Evolutionary conservation across 352 stramenopile genomes (phyloP).

Genomic region (Blastocystis sp.): DNA sequence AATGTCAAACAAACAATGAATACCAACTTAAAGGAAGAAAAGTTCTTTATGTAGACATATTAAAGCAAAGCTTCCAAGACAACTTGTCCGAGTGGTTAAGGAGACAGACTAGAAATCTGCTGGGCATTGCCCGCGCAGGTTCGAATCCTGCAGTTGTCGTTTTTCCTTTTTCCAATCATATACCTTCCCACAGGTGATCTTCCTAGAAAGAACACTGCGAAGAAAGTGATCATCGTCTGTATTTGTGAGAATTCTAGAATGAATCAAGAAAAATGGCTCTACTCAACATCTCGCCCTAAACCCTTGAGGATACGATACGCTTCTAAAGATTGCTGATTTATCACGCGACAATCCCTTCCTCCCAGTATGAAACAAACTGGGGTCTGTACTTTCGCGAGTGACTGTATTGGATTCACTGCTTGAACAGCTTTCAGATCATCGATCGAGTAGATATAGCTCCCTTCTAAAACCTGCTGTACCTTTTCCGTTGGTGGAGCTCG

Average conservation of each 20-base stretch:
- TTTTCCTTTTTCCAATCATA: slow-evolving; percentile 3
- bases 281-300: not conserved
- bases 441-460: not conserved
- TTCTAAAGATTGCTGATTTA: slow-evolving; percentile 46
- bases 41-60: not conserved
- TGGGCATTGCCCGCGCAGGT: slow-evolving; percentile 60
- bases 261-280: not conserved
- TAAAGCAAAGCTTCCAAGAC: not conserved
- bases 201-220: not conserved
- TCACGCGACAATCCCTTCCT: not conserved
- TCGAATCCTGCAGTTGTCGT: slow-evolving; percentile 62
- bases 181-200: not conserved
- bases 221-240: slow-evolving; percentile 13
- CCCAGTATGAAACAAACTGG: slow-evolving; percentile 31
- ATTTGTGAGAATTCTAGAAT: slow-evolving; percentile 3
- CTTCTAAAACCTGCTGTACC: not conserved
- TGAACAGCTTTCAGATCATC: not conserved
- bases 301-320: not conserved
- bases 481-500: not conserved
- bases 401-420: not conserved
- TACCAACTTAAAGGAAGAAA: not conserved
- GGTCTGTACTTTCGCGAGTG: not conserved
- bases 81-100: slow-evolving; percentile 63
- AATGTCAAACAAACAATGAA: not conserved
- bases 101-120: slow-evolving; percentile 63